These are phyloP conservation scores for Kuraishia hungarica DNA, from an alignment of 805 yeast species.

Conservation along the genomic window DNA sequence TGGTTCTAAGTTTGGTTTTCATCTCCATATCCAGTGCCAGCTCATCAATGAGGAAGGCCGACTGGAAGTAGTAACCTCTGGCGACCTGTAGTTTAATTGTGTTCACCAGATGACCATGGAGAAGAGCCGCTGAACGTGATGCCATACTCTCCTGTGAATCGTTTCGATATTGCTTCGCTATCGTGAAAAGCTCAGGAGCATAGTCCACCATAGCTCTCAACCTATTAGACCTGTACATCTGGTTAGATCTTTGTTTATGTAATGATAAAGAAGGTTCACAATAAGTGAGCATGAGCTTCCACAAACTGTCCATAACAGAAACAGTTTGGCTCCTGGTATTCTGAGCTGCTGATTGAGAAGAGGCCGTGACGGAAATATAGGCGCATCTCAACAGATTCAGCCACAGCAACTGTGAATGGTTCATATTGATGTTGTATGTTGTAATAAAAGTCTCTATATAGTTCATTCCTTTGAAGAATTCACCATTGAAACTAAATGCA, in stretches of 20 bases:
- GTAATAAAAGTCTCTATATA: slow-evolving; percentile 14
- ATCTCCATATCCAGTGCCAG: slow-evolving; percentile 15
- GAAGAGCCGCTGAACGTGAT: neutral
- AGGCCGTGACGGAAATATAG: slow-evolving; percentile 14
- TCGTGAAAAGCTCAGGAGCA: neutral
- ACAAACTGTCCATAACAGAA: slow-evolving; percentile 13
- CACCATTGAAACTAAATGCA: slow-evolving; percentile 20
- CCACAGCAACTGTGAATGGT: slow-evolving; percentile 17
- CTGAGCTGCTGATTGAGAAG: slow-evolving; percentile 11
- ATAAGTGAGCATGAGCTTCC: slow-evolving; percentile 1
- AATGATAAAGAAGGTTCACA: neutral
- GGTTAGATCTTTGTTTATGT: neutral
- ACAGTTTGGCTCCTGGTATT: slow-evolving; percentile 13
- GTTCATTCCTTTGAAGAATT: slow-evolving; percentile 18
- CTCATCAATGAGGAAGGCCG: slow-evolving; percentile 9
- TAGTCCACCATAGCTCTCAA: neutral
- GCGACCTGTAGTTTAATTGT: slow-evolving; percentile 12
- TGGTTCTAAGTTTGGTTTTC: slow-evolving; percentile 10
- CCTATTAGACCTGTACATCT: neutral
- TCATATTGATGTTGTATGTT: slow-evolving; percentile 12
- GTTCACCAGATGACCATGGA: neutral
- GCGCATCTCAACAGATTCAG: slow-evolving; percentile 14
- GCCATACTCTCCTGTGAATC: neutral
- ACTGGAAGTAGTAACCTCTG: slow-evolving; percentile 2
- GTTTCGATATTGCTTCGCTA: neutral